Conservation (phyloP, 2,329 filamentous ascomycete species). For the Elsinoe perseae region DNA sequence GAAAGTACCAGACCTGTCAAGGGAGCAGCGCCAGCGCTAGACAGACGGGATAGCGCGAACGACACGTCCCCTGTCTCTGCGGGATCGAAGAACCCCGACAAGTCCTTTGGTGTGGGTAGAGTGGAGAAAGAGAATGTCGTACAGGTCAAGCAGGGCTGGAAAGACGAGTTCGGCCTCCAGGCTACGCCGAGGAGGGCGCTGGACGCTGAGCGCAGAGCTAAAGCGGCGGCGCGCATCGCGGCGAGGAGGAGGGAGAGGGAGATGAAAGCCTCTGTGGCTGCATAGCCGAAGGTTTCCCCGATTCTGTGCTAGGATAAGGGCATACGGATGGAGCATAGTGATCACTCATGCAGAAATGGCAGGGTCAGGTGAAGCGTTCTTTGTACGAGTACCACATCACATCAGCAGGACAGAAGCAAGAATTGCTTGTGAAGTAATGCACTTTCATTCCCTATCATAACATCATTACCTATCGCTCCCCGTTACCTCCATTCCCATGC, state of each 20-base stretch:
- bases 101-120: neutral
- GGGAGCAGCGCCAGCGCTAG: neutral
- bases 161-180: neutral
- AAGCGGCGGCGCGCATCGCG: slow-evolving; percentile 13
- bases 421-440: neutral
- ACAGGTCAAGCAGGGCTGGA: neutral
- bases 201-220: slow-evolving; percentile 12
- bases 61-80: neutral
- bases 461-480: neutral
- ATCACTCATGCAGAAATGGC: neutral
- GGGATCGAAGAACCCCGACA: neutral
- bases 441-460: neutral
- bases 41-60: slow-evolving; percentile 5
- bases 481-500: slow-evolving; percentile 5
- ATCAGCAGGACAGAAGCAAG: neutral
- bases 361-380: too few relatives aligned
- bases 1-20: neutral
- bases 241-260: slow-evolving; percentile 15
- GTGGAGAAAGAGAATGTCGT: neutral
- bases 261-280: neutral
- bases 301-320: neutral
- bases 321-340: neutral
- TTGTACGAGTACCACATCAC: neutral
- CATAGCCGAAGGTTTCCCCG: neutral
- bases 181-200: slow-evolving; percentile 6